Base-by-base conservation (phyloP, 2,329 filamentous ascomycete genomes). In the Pseudocercospora macadamiae region DNA sequence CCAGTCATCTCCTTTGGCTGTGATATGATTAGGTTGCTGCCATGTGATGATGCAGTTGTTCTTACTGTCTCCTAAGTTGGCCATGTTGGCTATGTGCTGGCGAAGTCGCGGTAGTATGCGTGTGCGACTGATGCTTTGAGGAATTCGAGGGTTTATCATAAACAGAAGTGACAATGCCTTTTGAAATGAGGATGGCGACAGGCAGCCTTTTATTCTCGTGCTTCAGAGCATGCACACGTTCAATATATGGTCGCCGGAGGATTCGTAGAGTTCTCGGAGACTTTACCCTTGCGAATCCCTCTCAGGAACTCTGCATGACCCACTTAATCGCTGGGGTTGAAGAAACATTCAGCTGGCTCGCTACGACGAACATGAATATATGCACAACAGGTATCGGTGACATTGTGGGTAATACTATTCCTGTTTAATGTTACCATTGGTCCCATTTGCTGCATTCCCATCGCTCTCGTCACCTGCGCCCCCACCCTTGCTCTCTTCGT, bases 401-500 rank as follows among this genome's bases (percentile, higher is more conserved):
- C n/a, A n/a, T n/a, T n/a, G n/a, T n/a, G n/a, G n/a, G n/a, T n/a
- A n/a, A n/a, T 21, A 49, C 23, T 16, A 14, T 3, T 49, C 47
- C 28, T 49, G 30, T 14, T 49, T 34, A 6, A 12, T n/a, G 26
- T 28, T 30, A 1, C 47, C 28, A 30, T 55, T 55, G 9, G 49
- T 61, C 42, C 56, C 52, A 16, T 59, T 59, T 28, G 21, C 42
- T 18, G 23, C 37, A n/a, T 52, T 45, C 14, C 36, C 37, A 48
- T 53, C 45, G 5, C 30, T 37, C 21, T 39, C 37, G 18, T 53
- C 47, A 14, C 45, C 54, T 26, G 59, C 55, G 30, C 47, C 49
- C 10, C 42, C 51, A 26, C 39, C 57, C 28, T 42, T 51, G 28
- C 55, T 61, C 37, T 68, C 66, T 34, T 76, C 75, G 55, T 76